These are phyloP conservation scores for Lasiosphaeriaceae sp. DNA, from an alignment of 495 filamentous ascomycete species.

Conservation along the genomic window DNA sequence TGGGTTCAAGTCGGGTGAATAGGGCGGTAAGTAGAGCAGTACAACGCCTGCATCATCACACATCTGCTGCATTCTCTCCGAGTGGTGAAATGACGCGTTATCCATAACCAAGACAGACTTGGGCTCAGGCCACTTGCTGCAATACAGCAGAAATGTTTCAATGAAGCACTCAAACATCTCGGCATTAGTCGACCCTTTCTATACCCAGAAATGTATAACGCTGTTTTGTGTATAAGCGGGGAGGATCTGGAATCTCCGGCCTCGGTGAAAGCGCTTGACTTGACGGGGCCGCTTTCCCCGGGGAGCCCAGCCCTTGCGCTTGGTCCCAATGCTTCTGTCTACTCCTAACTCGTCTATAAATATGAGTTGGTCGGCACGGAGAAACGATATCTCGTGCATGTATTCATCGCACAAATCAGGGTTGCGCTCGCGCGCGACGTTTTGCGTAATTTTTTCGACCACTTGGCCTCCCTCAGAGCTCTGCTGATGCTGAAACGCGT, in stretches of 20 bases:
- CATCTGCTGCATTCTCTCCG: slow-evolving; percentile 4
- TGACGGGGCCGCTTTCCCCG: background rate
- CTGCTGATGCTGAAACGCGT: background rate
- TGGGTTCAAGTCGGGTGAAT: slow-evolving; percentile 9
- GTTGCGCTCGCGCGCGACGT: background rate
- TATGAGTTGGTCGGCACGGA: background rate
- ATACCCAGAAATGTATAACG: background rate
- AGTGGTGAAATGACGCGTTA: slow-evolving; percentile 6
- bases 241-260: slow-evolving; percentile 1
- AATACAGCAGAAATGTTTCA: background rate
- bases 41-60: slow-evolving; percentile 1
- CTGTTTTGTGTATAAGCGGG: slow-evolving; percentile 2
- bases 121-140: slow-evolving; percentile 5
- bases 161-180: background rate
- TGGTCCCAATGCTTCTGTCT: background rate
- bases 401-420: background rate
- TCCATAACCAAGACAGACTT: slow-evolving; percentile 6
- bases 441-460: background rate
- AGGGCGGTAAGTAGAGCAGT: slow-evolving; percentile 5
- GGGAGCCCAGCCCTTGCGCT: slow-evolving; percentile 2
- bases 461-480: background rate
- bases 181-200: background rate
- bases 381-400: slow-evolving; percentile 1
- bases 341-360: background rate
- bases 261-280: background rate